Evolutionary conservation across 164 flowering plant species (phyloP), one percentile per base, ranked within the genome.

Genomic region (Warburgia ugandensis): DNA sequence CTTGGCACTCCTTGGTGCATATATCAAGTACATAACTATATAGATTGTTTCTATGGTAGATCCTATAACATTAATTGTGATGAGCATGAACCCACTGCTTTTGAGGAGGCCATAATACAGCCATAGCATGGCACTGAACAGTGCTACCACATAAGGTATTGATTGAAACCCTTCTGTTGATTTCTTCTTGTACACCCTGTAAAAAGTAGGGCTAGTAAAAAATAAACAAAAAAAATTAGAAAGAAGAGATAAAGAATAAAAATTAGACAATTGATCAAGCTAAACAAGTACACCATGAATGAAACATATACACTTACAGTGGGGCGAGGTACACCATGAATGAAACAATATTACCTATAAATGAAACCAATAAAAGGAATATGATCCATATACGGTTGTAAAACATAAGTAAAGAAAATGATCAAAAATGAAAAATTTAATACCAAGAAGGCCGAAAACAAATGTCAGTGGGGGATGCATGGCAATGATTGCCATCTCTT

Each of bases 141-240:
- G 68, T 33, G 96, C 83, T 0, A 84, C 84, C 11, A 79, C 63
- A 38, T 88, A 88, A 8, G 96, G 91, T 27, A 88, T 54, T 13
- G 86, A 68, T 20, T 80, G 86, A 44, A 82, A 88, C 9, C 77
- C 94, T 66, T 80, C 77, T 1, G 96, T 76, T 23, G 87, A 76
- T 75, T 83, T 88, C 58, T 52, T 80, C 74, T 72, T 77, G 54
- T 17, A 72, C 3, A 88, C 74, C 55, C 73, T 67, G 26, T 71
- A 73, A 52, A 85, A 88, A 1, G 94, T 88, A 37, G 87, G 85
- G 71, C 97, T 88, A 54, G 1, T 31, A 48, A 27, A 22, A 21
- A 26, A 44, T 51, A 29, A 28, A 55, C 19, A 21, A 26, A 37
- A 28, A 6, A 32, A 46, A 36, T 31, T 0, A 29, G 13, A 13